A percentile compares a stretch with the other conserved stretches of the same genome.
Conservation (phyloP, 345 rosid genomes). For the Dimocarpus longan region DNA sequence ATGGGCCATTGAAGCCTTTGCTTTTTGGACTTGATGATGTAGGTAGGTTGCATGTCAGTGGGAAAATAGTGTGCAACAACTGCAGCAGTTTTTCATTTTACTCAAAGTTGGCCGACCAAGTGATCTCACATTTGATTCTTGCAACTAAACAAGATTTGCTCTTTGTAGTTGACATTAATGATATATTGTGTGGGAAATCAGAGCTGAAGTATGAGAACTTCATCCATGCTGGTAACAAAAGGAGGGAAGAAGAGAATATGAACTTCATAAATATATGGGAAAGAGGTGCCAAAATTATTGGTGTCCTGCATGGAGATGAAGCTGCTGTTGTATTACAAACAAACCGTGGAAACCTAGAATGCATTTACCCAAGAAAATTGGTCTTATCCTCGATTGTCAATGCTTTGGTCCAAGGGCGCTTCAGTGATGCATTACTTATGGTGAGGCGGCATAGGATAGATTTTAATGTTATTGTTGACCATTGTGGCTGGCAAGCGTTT, state of each 20-base stretch:
- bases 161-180: conserved; percentile 69
- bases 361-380: conserved; percentile 91
- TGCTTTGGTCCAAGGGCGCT: conserved; percentile 70
- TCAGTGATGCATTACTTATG: conserved; percentile 80
- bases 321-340: conserved; percentile 88
- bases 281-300: conserved; percentile 80
- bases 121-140: conserved; percentile 77
- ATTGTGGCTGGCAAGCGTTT: conserved; percentile 85
- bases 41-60: conserved; percentile 68
- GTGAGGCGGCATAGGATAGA: conserved; percentile 95
- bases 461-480: conserved; percentile 82
- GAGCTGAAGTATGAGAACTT: conserved; percentile 60
- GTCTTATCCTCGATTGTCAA: conserved; percentile 74
- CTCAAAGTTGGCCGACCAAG: conserved; percentile 70
- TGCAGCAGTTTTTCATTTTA: conserved; percentile 88
- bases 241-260: conserved; percentile 59
- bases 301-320: conserved; percentile 91
- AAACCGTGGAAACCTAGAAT: conserved; percentile 83
- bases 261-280: conserved; percentile 82
- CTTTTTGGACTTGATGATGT: conserved; percentile 84
- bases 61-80: conserved; percentile 72
- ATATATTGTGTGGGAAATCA: conserved; percentile 59
- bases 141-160: conserved; percentile 88
- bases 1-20: conserved; percentile 48
- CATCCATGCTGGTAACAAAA: conserved; percentile 45